A percentile compares a stretch with the other conserved stretches of the same genome.
These are phyloP conservation scores for Pseudogymnoascus sp. DNA, from an alignment of 2,329 filamentous ascomycete species.

Conservation along the genomic window DNA sequence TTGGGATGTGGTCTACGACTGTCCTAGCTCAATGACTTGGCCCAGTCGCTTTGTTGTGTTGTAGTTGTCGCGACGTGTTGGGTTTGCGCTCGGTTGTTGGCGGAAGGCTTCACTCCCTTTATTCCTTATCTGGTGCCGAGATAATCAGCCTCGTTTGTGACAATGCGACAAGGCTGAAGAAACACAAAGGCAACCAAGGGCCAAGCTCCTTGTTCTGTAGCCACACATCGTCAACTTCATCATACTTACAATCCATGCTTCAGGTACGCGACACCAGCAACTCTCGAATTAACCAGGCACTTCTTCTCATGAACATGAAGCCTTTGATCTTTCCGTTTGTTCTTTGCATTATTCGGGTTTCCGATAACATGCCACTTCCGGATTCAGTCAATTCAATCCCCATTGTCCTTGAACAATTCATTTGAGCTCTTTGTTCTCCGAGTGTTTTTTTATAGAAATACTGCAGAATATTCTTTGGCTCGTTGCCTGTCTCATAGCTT, in stretches of 20 bases:
- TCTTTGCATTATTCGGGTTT: not conserved
- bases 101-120: not conserved
- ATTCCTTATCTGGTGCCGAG: slow-evolving; percentile 1
- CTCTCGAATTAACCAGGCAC: not conserved
- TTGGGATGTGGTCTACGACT: not conserved
- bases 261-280: not conserved
- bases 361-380: not conserved
- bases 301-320: not conserved
- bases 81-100: not conserved
- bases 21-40: no score
- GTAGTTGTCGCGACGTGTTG: not conserved
- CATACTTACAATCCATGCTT: not conserved
- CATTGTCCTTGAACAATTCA: not conserved
- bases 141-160: not conserved
- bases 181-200: not conserved
- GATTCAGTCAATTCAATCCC: not conserved
- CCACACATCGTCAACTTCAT: not conserved
- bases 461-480: not conserved
- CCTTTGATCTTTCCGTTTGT: not conserved
- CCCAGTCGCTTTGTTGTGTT: not conserved
- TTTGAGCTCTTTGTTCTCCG: not conserved
- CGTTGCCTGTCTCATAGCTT: not conserved
- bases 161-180: not conserved
- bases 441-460: not conserved
- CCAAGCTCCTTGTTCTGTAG: no score